These are phyloP conservation scores for Suillus paluster DNA, from an alignment of 768 basidiomycete species.

Conservation along the genomic window DNA sequence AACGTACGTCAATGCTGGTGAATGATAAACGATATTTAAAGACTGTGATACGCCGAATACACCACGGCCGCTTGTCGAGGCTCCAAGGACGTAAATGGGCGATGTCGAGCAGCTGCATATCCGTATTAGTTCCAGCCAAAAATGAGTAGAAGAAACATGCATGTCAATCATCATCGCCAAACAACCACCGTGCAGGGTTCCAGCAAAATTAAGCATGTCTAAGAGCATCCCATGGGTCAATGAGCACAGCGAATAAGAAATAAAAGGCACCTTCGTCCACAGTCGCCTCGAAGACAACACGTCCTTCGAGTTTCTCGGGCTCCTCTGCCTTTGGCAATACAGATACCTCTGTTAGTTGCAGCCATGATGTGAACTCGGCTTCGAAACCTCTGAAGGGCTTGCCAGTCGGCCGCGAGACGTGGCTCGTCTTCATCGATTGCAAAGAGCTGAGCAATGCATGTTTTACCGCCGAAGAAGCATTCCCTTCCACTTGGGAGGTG, in stretches of 20 bases:
- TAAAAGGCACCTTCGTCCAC: slow-evolving; percentile 47
- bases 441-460: slow-evolving; percentile 28
- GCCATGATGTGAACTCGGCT: slow-evolving; percentile 21
- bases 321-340: slow-evolving; percentile 42
- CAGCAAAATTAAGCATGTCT: slow-evolving; percentile 50
- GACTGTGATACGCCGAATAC: slow-evolving; percentile 46
- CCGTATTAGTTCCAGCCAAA: background rate
- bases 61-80: slow-evolving; percentile 33
- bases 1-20: slow-evolving; percentile 43
- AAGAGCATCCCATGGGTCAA: background rate
- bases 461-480: slow-evolving; percentile 32
- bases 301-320: slow-evolving; percentile 38
- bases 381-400: slow-evolving; percentile 25
- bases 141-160: slow-evolving; percentile 30
- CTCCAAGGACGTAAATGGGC: slow-evolving; percentile 41
- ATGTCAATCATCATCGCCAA: slow-evolving; percentile 50
- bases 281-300: slow-evolving; percentile 45
- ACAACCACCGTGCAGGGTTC: slow-evolving; percentile 47
- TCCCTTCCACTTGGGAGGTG: slow-evolving; percentile 31
- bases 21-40: slow-evolving; percentile 52
- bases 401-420: slow-evolving; percentile 13
- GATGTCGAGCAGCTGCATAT: slow-evolving; percentile 46
- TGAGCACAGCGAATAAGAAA: background rate
- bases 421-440: slow-evolving; percentile 7
- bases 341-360: slow-evolving; percentile 44